A percentile compares a stretch with the other conserved stretches of the same genome.
Conservation (phyloP, 179 eudicot genomes). For the Beta macrorhiza region DNA sequence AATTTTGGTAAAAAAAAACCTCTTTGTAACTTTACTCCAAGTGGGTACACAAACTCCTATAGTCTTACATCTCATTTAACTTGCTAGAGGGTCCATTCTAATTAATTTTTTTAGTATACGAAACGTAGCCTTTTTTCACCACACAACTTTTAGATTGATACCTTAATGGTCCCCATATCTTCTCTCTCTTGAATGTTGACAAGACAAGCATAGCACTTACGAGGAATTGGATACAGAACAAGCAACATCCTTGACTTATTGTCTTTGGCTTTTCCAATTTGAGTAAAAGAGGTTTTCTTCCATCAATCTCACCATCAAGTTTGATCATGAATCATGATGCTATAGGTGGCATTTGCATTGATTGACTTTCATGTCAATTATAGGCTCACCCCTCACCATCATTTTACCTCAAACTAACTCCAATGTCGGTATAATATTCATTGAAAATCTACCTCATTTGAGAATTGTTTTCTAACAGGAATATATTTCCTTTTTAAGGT, state of each 20-base stretch:
- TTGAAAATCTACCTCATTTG: neutral
- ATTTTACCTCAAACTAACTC: neutral
- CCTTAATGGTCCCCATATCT: constrained; percentile 7
- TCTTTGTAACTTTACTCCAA: no score
- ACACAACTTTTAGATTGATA: constrained; percentile 9
- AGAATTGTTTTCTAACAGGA: neutral
- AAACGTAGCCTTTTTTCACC: neutral
- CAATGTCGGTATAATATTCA: neutral
- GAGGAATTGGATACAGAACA: constrained; percentile 8
- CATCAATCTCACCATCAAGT: constrained; percentile 8
- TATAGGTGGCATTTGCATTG: constrained; percentile 7
- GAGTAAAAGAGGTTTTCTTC: constrained; percentile 9
- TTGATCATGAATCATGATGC: neutral
- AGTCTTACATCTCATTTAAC: no score
- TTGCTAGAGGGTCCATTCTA: neutral
- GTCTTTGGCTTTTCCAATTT: constrained; percentile 2
- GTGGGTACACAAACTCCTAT: no score
- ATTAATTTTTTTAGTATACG: neutral
- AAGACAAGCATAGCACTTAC: constrained; percentile 20
- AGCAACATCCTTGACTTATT: neutral
- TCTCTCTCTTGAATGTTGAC: constrained; percentile 5
- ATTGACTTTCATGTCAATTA: neutral
- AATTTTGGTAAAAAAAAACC: no score
- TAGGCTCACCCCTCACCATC: neutral
- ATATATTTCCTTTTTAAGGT: neutral